Conservation (phyloP, 352 stramenopile species). For the Halophytophthora polymorphica region DNA sequence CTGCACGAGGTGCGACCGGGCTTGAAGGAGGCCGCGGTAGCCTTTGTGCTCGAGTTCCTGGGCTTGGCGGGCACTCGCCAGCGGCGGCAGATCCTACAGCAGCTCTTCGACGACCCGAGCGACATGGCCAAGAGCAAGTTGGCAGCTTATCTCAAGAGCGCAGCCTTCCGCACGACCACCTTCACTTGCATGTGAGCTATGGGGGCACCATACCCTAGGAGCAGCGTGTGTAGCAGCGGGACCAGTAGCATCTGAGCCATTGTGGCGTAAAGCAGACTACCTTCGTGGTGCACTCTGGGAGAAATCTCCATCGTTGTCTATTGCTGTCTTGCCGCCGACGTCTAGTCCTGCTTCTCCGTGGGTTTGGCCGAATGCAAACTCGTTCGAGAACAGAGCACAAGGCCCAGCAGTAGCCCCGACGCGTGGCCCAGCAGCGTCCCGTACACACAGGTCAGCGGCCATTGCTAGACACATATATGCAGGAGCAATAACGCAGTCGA, state of each 20-base stretch:
- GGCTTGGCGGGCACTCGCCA: constrained; percentile 44
- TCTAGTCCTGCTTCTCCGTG: constrained; percentile 15
- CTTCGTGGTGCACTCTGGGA: too few relatives aligned
- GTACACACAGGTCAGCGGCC: constrained; percentile 83
- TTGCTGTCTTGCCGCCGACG: too few relatives aligned
- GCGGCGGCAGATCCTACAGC: constrained; percentile 52
- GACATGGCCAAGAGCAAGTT: constrained; percentile 79
- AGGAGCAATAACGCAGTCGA: not conserved
- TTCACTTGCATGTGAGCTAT: constrained; percentile 5
- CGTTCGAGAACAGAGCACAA: constrained; percentile 10
- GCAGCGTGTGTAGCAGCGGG: too few relatives aligned
- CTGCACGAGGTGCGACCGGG: constrained; percentile 39
- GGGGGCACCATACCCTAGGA: too few relatives aligned
- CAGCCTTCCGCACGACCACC: constrained; percentile 50
- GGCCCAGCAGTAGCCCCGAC: constrained; percentile 32
- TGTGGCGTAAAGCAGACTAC: too few relatives aligned
- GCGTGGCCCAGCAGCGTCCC: constrained; percentile 48
- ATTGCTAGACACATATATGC: constrained; percentile 50
- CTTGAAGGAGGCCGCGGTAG: constrained; percentile 61
- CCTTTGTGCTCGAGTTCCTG: constrained; percentile 65
- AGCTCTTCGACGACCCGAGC: constrained; percentile 70
- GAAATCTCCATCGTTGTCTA: too few relatives aligned
- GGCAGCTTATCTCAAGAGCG: constrained; percentile 65
- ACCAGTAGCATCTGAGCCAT: too few relatives aligned
- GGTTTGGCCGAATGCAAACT: constrained; percentile 11